A percentile compares a stretch with the other conserved stretches of the same genome.
These are phyloP conservation scores for Raphanus raphanistrum DNA, from an alignment of 345 rosid genomes.

Conservation along the genomic window DNA sequence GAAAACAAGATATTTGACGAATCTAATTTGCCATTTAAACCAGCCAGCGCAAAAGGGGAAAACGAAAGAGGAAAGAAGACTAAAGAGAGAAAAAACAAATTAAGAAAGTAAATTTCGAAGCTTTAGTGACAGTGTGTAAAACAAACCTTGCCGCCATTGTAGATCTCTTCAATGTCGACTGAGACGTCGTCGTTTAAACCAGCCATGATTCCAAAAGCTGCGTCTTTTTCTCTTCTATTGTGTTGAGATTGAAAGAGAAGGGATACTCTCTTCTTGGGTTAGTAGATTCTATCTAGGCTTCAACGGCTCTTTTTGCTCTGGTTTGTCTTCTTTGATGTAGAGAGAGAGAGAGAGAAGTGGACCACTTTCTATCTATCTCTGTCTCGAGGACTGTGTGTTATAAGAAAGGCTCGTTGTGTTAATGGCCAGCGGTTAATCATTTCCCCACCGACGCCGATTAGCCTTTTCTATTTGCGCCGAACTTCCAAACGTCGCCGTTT, in stretches of 20 bases:
- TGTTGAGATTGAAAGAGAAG: slow-evolving; percentile 6
- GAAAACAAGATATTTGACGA: slow-evolving; percentile 13
- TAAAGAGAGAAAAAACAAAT: background rate
- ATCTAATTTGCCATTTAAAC: background rate
- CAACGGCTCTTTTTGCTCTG: slow-evolving; percentile 39
- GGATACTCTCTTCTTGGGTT: background rate
- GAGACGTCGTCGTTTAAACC: slow-evolving; percentile 62
- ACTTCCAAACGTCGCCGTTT: slow-evolving; percentile 26
- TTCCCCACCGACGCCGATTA: slow-evolving; percentile 35
- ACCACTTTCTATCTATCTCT: slow-evolving; percentile 25
- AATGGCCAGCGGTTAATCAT: slow-evolving; percentile 33
- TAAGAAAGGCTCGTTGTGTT: slow-evolving; percentile 32
- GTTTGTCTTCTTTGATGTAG: slow-evolving; percentile 21
- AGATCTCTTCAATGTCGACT: slow-evolving; percentile 76
- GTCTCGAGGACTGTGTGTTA: slow-evolving; percentile 37
- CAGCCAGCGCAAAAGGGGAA: background rate
- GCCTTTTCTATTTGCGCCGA: background rate
- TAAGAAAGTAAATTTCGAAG: slow-evolving; percentile 18
- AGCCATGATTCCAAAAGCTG: slow-evolving; percentile 48
- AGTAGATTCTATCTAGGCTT: slow-evolving; percentile 23
- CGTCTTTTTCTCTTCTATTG: background rate
- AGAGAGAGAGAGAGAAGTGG: slow-evolving; percentile 20
- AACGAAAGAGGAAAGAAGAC: background rate
- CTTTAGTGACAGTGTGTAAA: background rate
- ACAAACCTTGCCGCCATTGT: slow-evolving; percentile 75